Evolutionary conservation across 2,329 filamentous ascomycete genomes (phyloP).

Genomic region (Alternaria ventricosa): DNA sequence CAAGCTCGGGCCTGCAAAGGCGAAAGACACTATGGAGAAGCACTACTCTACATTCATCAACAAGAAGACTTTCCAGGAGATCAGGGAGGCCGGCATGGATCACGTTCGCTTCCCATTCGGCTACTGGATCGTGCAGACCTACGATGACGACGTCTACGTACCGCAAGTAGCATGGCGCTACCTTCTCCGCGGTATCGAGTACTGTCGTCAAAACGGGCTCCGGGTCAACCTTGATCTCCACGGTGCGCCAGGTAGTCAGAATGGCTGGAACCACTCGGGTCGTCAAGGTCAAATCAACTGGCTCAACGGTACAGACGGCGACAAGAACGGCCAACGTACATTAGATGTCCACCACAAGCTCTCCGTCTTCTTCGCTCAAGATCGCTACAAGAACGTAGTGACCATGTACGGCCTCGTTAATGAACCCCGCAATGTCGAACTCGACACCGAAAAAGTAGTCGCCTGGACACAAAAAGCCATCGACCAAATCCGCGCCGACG

Average conservation of each 20-base stretch:
- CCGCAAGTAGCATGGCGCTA: conserved; percentile 91
- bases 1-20: conserved; percentile 70
- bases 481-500: conserved; percentile 75
- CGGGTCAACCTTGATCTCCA: conserved; percentile 94
- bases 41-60: conserved; percentile 92
- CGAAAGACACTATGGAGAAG: conserved; percentile 75
- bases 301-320: conserved; percentile 88
- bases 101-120: conserved; percentile 96
- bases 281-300: conserved; percentile 80
- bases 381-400: conserved; percentile 89
- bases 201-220: conserved; percentile 87
- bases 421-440: conserved; percentile 81
- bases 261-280: conserved; percentile 97
- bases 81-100: conserved; percentile 86
- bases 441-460: conserved; percentile 71
- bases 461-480: conserved; percentile 81
- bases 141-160: conserved; percentile 86
- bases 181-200: conserved; percentile 89
- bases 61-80: conserved; percentile 82
- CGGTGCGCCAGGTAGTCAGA: conserved; percentile 89
- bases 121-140: conserved; percentile 91
- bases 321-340: conserved; percentile 77
- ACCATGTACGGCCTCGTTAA: conserved; percentile 94
- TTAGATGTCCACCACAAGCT: conserved; percentile 87
- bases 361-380: conserved; percentile 90